Evolutionary conservation across 2,329 filamentous ascomycete species (phyloP).

Genomic region (Fusarium buxicola): DNA sequence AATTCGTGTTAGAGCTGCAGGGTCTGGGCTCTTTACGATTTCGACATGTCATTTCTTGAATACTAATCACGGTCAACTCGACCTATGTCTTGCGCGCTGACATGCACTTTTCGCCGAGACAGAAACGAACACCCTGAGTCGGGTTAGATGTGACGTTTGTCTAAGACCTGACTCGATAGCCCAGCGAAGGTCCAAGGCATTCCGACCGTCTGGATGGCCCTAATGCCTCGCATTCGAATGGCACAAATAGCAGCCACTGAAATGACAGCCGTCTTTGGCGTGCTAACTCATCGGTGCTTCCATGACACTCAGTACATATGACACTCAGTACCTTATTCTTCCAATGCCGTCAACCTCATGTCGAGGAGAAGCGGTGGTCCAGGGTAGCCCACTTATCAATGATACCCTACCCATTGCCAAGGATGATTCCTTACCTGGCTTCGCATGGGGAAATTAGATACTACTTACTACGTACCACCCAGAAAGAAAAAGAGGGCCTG

Average conservation of each 20-base stretch:
- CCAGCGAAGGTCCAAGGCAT: slow-evolving; percentile 23
- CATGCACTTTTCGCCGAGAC: slow-evolving; percentile 9
- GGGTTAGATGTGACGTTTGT: not conserved
- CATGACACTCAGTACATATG: slow-evolving; percentile 1
- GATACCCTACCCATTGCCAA: not conserved
- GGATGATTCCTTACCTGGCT: not conserved
- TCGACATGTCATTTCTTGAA: slow-evolving; percentile 34
- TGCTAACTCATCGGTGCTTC: slow-evolving; percentile 13
- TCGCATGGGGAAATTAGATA: slow-evolving; percentile 9
- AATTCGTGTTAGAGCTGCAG: slow-evolving; percentile 24
- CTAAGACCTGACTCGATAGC: slow-evolving; percentile 14
- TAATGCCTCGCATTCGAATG: slow-evolving; percentile 6
- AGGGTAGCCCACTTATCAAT: slow-evolving; percentile 1
- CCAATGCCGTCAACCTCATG: too few relatives aligned
- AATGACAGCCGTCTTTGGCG: slow-evolving; percentile 6
- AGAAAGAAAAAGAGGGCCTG: not conserved
- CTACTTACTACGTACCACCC: slow-evolving; percentile 4
- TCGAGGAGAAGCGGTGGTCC: not conserved
- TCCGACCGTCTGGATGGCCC: slow-evolving; percentile 24
- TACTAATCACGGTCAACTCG: slow-evolving; percentile 29
- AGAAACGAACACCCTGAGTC: slow-evolving; percentile 1
- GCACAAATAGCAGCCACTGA: not conserved
- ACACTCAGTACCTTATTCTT: too few relatives aligned
- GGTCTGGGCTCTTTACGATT: slow-evolving; percentile 20
- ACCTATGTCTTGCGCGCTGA: slow-evolving; percentile 19